These are phyloP conservation scores for Penicillium paradoxum DNA, from an alignment of 495 filamentous ascomycete genomes.

Conservation along the genomic window DNA sequence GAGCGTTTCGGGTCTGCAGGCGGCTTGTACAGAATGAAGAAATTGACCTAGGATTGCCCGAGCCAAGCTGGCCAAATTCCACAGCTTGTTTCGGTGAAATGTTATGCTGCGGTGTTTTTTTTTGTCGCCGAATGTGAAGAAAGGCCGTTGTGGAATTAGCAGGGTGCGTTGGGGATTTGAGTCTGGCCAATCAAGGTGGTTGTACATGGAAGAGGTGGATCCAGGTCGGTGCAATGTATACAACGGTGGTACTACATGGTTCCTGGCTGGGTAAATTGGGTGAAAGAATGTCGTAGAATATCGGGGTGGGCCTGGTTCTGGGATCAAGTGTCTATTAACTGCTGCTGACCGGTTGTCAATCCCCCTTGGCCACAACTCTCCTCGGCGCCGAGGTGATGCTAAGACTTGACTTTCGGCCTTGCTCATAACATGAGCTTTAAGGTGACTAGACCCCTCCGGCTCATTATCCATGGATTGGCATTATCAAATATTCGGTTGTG, in stretches of 20 bases:
- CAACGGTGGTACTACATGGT: background rate
- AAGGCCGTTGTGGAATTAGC: slow-evolving; percentile 10
- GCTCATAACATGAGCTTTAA: background rate
- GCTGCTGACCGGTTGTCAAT: background rate
- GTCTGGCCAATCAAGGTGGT: slow-evolving; percentile 10
- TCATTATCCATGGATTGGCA: background rate
- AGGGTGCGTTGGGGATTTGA: slow-evolving; percentile 10
- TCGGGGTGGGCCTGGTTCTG: background rate
- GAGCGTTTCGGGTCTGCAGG: background rate
- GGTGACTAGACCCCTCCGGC: background rate
- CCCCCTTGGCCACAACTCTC: background rate
- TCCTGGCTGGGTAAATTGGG: background rate
- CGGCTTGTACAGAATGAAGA: background rate
- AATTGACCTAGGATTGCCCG: background rate
- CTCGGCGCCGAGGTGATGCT: background rate
- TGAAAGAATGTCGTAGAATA: background rate
- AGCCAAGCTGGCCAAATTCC: background rate
- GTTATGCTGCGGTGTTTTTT: background rate
- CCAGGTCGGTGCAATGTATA: background rate
- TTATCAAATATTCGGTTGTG: background rate
- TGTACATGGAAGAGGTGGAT: background rate
- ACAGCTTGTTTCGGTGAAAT: background rate
- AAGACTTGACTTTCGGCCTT: background rate
- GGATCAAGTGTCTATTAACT: background rate
- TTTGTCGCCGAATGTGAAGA: background rate